Evolutionary conservation across 179 eudicot genomes (phyloP).

Genomic region (Spinacia oleracea): DNA sequence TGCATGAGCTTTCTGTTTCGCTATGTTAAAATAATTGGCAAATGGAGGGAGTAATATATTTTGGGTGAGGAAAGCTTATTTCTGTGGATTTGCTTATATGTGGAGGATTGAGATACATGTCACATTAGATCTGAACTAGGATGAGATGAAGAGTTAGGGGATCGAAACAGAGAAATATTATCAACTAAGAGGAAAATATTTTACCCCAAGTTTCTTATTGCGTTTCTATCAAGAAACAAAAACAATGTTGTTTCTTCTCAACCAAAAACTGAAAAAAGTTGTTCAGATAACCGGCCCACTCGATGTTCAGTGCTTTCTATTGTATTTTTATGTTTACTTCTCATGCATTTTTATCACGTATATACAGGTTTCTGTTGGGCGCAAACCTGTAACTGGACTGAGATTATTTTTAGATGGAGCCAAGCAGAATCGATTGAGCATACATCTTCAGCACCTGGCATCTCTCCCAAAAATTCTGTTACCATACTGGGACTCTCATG

Average conservation of each 20-base stretch:
- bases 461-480: slow-evolving; percentile 72
- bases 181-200: neutral
- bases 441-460: slow-evolving; percentile 70
- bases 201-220: neutral
- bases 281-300: neutral
- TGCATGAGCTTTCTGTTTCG: neutral
- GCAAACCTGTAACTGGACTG: slow-evolving; percentile 86
- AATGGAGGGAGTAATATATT: neutral
- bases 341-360: neutral
- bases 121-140: neutral
- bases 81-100: neutral
- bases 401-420: slow-evolving; percentile 68
- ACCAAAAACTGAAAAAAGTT: neutral
- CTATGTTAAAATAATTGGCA: neutral
- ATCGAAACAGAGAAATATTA: neutral
- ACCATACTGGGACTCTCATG: slow-evolving; percentile 75
- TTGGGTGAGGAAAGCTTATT: neutral
- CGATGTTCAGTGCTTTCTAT: neutral
- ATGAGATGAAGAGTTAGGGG: neutral
- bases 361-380: slow-evolving; percentile 81
- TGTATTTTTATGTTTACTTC: neutral
- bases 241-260: neutral
- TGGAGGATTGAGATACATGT: neutral
- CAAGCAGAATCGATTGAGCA: slow-evolving; percentile 70
- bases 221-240: neutral